phyloP scores from a whole-genome alignment of 768 basidiomycete genomes.

The Sarcodon sp. region DNA sequence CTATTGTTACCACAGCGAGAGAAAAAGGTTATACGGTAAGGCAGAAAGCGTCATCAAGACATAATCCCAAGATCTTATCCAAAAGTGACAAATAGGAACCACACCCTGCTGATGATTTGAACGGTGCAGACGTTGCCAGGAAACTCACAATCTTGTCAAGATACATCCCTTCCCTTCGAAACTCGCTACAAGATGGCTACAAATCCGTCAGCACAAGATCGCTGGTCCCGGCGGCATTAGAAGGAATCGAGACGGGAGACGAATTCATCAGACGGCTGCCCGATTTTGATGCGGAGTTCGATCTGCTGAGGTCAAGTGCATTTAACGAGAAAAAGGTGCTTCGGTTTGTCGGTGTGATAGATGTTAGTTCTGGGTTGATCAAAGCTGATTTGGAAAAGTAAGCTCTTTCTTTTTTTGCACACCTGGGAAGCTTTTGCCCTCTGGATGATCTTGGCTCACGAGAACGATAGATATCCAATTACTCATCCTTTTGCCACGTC shows the following conservation, averaged over 20 bases:
- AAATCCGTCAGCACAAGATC: slow-evolving; percentile 71
- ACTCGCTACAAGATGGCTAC: slow-evolving; percentile 63
- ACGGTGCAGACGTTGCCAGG: slow-evolving; percentile 92
- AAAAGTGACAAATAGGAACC: slow-evolving; percentile 55
- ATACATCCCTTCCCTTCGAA: slow-evolving; percentile 40
- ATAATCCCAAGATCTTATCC: neutral
- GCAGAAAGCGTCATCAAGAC: neutral
- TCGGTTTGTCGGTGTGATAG: slow-evolving; percentile 90
- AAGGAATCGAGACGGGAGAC: slow-evolving; percentile 55
- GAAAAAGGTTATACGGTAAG: slow-evolving; percentile 90
- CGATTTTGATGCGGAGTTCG: slow-evolving; percentile 74
- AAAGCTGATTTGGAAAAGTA: slow-evolving; percentile 87
- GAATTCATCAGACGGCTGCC: slow-evolving; percentile 74
- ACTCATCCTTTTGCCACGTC: slow-evolving; percentile 94
- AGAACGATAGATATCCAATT: slow-evolving; percentile 54
- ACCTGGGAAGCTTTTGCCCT: neutral
- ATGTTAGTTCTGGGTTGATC: slow-evolving; percentile 56
- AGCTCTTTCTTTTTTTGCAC: slow-evolving; percentile 14
- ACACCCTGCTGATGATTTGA: slow-evolving; percentile 93
- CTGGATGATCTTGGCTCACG: neutral
- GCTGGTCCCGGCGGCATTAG: slow-evolving; percentile 70
- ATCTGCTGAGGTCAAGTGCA: slow-evolving; percentile 66
- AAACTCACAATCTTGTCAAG: slow-evolving; percentile 95
- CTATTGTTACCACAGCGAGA: slow-evolving; percentile 78
- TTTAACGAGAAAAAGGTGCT: slow-evolving; percentile 73